Base-by-base conservation (phyloP, 192 early-diverging fungal genomes). In the Gonapodya sp. region DNA sequence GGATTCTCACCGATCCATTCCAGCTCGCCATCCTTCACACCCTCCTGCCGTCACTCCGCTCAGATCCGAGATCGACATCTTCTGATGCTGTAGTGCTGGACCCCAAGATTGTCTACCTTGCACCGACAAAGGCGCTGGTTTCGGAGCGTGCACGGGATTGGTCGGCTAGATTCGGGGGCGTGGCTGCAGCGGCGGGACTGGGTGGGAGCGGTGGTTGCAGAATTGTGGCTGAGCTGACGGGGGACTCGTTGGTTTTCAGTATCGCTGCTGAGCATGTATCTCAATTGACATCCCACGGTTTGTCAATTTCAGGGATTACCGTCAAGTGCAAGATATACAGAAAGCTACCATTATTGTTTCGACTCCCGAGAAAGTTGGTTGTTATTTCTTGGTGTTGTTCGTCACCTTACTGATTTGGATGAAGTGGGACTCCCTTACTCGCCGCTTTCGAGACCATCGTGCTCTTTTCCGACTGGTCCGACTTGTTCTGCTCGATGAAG, bases 401-500 rank as follows among this genome's bases (percentile, higher is more conserved):
- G 75, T 31, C 75, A 14, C 31, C 75, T 77, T 18, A 77, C 31
- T 32, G 16, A 16, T 33, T 18, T 2, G 14, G 31, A 2, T 18
- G 2, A 16, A 92, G 82, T 94, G 93, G 93, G 94, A 93, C 82
- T 86, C 88, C 0, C 88, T 89, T 85, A 92, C 91, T 0, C 81
- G 94, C 78, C 83, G 87, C 79, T 93, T 92, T 80, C 32, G 36
- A 8, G 73, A 82, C 35, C 34, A 73, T 24, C 36, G 79, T 16
- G 33, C 80, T 0, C 74, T 86, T 0, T 77, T 88, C 35, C 2
- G 35, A 2, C 80, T 86, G 0, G 82, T 89, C 73, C 74, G 74
- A 0, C 81, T 92, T 1, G 80, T 90, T 36, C 83, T 90, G n/a
- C 83, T 94, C 84, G 94, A 95, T 82, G 94, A 95, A 87, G 92